Conservation (phyloP, 2,329 filamentous ascomycete species). For the Colletotrichum sp. region DNA sequence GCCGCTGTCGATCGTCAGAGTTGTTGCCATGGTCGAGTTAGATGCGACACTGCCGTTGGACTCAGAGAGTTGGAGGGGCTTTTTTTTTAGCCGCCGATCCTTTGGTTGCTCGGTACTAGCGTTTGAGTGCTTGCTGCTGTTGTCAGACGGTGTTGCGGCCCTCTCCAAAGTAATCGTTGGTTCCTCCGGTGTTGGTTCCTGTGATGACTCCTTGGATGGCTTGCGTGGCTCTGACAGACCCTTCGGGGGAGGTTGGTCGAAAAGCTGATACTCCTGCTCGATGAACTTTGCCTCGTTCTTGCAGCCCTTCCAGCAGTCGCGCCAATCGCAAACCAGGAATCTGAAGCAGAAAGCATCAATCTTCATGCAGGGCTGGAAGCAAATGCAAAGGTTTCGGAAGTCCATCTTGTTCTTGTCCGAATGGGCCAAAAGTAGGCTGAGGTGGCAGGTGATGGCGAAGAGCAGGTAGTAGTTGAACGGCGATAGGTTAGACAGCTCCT, state of each 20-base stretch:
- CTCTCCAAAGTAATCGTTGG: conserved; percentile 27
- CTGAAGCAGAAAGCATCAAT: conserved; percentile 96
- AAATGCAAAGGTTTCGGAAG: conserved; percentile 93
- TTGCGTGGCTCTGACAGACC: conserved; percentile 44
- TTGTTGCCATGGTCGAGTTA: conserved; percentile 49
- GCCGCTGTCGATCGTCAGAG: conserved; percentile 50
- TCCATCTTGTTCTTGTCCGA: conserved; percentile 99
- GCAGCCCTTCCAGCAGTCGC: conserved; percentile 96
- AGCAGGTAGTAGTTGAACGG: conserved; percentile 98
- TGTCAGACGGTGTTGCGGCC: conserved; percentile 65
- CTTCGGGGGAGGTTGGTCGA: conserved; percentile 62
- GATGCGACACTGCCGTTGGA: conserved; percentile 51
- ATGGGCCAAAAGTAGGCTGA: conserved; percentile 88
- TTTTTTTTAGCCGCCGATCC: conserved; percentile 46
- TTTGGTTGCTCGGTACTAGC: conserved; percentile 32
- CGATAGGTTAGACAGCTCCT: conserved; percentile 91
- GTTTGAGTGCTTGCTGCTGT: conserved; percentile 62
- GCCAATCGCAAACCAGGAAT: conserved; percentile 94
- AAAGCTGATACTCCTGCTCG: conserved; percentile 68
- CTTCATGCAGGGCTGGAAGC: conserved; percentile 96
- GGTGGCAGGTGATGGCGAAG: conserved; percentile 95
- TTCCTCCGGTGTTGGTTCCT: conserved; percentile 22
- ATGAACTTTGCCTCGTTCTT: conserved; percentile 85
- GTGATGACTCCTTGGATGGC: conserved; percentile 16
- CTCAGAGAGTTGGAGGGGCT: conserved; percentile 43